Conservation (phyloP, 169 alveolate genomes). For the Plasmodium gallinaceum region DNA sequence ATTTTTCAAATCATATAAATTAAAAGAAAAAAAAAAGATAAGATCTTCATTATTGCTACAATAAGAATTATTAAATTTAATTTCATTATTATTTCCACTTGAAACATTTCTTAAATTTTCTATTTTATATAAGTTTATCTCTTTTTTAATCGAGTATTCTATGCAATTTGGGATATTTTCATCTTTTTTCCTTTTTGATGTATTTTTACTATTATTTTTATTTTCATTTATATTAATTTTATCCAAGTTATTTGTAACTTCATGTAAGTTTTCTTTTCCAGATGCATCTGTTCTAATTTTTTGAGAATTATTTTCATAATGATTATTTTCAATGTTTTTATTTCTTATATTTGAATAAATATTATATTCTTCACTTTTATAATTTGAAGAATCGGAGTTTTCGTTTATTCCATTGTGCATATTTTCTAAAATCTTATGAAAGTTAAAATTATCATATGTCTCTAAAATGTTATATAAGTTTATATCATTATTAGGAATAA, state of each 20-base stretch:
- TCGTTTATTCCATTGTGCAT: neutral
- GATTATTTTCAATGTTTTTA: neutral
- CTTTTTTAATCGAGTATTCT: slow-evolving; percentile 8
- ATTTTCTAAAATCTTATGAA: slow-evolving; percentile 23
- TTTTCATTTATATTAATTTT: neutral
- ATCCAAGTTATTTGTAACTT: neutral
- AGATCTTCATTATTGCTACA: neutral
- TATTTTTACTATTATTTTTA: neutral
- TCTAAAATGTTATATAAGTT: neutral
- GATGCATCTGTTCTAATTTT: neutral
- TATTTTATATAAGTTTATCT: slow-evolving; percentile 4
- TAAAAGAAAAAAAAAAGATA: slow-evolving; percentile 31
- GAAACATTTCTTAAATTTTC: neutral
- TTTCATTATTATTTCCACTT: neutral
- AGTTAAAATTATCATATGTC: slow-evolving; percentile 21
- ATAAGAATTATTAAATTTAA: neutral
- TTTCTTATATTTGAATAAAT: neutral
- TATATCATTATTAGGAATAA: slow-evolving; percentile 16
- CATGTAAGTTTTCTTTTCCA: neutral
- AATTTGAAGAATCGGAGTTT: neutral
- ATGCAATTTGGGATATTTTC: neutral
- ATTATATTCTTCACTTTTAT: neutral
- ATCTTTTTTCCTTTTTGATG: slow-evolving; percentile 13
- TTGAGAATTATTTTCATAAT: neutral
- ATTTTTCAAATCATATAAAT: slow-evolving; percentile 19